Evolutionary conservation across 768 basidiomycete species (phyloP), one percentile per base, ranked within the genome.

Genomic region (Boletus sp.): DNA sequence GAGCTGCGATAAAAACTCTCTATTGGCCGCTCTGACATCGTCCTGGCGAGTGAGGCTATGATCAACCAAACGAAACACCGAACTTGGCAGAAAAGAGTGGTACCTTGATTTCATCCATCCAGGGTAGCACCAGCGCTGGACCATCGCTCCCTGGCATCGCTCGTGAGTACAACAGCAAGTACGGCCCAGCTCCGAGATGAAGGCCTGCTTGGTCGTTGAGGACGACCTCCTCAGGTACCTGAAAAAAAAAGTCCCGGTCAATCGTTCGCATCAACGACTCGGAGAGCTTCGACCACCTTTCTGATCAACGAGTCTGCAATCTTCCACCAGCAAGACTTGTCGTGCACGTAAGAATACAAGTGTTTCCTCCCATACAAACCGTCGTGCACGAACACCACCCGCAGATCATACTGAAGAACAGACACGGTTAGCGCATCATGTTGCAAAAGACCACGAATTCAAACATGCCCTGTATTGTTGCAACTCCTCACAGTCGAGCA

Each of bases 291-390:
- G 9, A 17, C 45, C 54, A 83, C 90, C 78, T 88, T 81, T 1
- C 80, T 83, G 3, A 90, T 85, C 11, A 74, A 71, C 53, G 81
- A 80, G 61, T 91, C 91, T 8, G 87, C 76, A 3, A 83, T 86
- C 71, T 88, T 92, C 88, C 88, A 93, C 90, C 90, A 93, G 4
- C 67, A 70, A 6, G 79, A 84, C 41, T 81, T 77, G 29, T 66
- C 68, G 54, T 84, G 80, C 13, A 90, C 82, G 58, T 91, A 93
- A 7, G 87, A 87, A 65, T 90, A 90, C 9, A 89, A 72, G 61
- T 90, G 87, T 52, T 80, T 88, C 43, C 91, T 76, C 9, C 90
- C 90, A 39, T 83, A 85, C 32, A 90, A 70, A 5, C 90, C 90
- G 11, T 87, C 88, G 59, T 91, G 87, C 43, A 90, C 75, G 37